A percentile compares a stretch with the other conserved stretches of the same genome.
Evolutionary conservation across 2,329 filamentous ascomycete species (phyloP).

Genomic region (Tricladium varicosporioides): DNA sequence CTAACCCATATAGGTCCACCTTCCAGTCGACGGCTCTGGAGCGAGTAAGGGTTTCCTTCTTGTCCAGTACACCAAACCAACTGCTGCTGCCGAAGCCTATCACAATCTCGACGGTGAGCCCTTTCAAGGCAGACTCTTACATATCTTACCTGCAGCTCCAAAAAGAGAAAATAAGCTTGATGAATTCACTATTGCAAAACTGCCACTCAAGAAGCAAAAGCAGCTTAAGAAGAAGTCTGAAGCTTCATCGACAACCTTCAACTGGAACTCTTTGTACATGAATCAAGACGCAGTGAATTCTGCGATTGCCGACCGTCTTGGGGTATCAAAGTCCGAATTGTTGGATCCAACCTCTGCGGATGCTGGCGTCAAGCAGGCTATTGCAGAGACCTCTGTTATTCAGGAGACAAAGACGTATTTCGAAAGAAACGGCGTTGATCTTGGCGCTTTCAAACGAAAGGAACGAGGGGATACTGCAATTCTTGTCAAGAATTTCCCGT

Average conservation of each 20-base stretch:
- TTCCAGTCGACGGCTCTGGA: constrained; percentile 72
- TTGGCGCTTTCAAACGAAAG: constrained; percentile 84
- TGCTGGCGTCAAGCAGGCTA: constrained; percentile 92
- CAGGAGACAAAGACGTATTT: constrained; percentile 96
- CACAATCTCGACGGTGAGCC: constrained; percentile 76
- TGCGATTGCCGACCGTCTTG: constrained; percentile 81
- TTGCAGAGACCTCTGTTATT: constrained; percentile 93
- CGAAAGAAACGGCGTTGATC: constrained; percentile 79
- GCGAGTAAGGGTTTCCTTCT: constrained; percentile 88
- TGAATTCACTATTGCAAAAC: constrained; percentile 84
- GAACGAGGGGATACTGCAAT: constrained; percentile 85
- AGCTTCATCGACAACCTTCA: constrained; percentile 76
- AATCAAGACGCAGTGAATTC: constrained; percentile 93
- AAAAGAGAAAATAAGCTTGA: constrained; percentile 82
- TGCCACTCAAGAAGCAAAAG: constrained; percentile 93
- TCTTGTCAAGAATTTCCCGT: constrained; percentile 92
- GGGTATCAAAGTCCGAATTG: constrained; percentile 86
- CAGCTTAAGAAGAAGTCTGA: constrained; percentile 83
- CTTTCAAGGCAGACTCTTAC: constrained; percentile 89
- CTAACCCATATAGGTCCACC: constrained; percentile 70
- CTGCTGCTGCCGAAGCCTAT: constrained; percentile 76
- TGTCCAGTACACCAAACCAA: constrained; percentile 71
- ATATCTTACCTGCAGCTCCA: constrained; percentile 80
- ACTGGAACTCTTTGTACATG: constrained; percentile 99
- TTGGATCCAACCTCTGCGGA: constrained; percentile 95